Evolutionary conservation across 768 basidiomycete genomes (phyloP), one percentile per base, ranked within the genome.

Genomic region (Lentinula sp.): DNA sequence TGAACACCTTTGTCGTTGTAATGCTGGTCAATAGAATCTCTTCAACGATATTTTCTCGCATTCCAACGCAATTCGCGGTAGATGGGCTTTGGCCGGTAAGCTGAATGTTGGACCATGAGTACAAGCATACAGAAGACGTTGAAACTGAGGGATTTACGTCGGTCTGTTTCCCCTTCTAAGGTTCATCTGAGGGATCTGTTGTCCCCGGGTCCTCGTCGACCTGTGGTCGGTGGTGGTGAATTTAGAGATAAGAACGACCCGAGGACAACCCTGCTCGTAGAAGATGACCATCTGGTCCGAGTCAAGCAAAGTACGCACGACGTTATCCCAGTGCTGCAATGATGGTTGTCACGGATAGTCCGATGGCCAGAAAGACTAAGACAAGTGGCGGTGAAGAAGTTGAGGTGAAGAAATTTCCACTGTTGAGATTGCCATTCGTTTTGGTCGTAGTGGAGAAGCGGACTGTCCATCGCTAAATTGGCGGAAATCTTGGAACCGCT

Each of bases 1-100:
- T 93, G 92, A 94, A 94, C 71, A 79, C 92, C 56, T 91, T 93
- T 64, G 79, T 83, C 13, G 55, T 56, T 32, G 87, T 86, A 79
- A 81, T 10, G 83, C 87, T 64, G 87, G 83, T 84, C 56, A 37
- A 79, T 73, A 54, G 8, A 41, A 10, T 39, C 58, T 28, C 3
- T 55, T 8, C 18, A 59, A n/a, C 9, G 28, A 58, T 23, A 3
- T 52, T 10, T 18, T 13, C 7, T n/a, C 33, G 5, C 37, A 6
- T 35, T 50, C 28, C 28, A 28, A 28, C 28, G 3, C 28, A 28
- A 28, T 28, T 28, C 28, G 28, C 28, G 1, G 28, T 28, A 28
- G 28, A 28, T 3, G 28, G 28, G 28, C 28, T 28, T 28, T 28
- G 28, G 28, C 28, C 3, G 28, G 28, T 23, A 23, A 23, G 28